Evolutionary conservation across 345 rosid genomes (phyloP), one percentile per base, ranked within the genome.

Genomic region (Acer campestre): DNA sequence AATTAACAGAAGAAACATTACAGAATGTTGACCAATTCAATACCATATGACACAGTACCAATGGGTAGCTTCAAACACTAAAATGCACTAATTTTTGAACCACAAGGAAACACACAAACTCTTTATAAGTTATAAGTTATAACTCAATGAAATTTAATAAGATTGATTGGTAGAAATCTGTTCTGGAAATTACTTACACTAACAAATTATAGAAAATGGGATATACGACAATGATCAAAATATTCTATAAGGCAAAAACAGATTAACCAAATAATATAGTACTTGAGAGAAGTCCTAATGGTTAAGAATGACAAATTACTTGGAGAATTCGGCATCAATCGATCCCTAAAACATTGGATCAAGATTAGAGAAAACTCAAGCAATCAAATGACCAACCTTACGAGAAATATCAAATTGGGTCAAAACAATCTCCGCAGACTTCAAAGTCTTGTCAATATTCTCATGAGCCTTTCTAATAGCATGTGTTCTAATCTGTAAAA

Each of bases 381-480:
- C 20, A 61, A 68, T 67, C 61, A 7, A 55, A 46, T 6, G 7
- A 61, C 89, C 38, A 84, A 96, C 99, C 99, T 96, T 95, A 67
- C 87, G 92, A 64, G 86, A 91, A 38, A 89, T 83, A 82, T 96
- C 97, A 67, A 96, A 96, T 70, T 92, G 98, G 38, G 87, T 79
- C 87, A 94, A 77, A 77, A 94, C 76, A 83, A 88, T 88, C 84
- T 96, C 97, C 14, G 99, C 98, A 73, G 97, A 75, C 80, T 96
- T 96, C 72, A 94, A 85, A 81, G 99, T 90, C 86, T 77, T 89
- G 84, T 96, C 99, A 46, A 96, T 96, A 81, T 96, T 96, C 91
- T 94, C 99, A 62, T 94, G 97, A 84, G 97, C 99, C 86, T 92
- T 94, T 82, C 98, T 87, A 81, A 96, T 92, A 18, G 99, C 86